Conservation (phyloP, 371 early-diverging fungal species). For the Zychaea mexicana region DNA sequence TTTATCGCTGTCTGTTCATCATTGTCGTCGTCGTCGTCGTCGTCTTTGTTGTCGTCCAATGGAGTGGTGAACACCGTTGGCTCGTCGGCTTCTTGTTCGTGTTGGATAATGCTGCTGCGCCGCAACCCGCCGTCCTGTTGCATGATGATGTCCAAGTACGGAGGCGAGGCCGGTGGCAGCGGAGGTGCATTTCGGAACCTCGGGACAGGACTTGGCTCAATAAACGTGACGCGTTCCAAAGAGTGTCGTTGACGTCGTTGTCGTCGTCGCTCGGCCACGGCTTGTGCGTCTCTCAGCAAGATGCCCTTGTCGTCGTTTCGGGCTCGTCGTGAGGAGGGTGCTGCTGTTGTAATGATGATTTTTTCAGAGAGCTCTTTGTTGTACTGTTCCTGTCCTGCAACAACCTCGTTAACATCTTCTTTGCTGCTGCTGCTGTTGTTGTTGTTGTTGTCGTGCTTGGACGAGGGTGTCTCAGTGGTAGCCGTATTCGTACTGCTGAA, state of each 20-base stretch:
- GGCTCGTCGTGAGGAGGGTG: neutral
- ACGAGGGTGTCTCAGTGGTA: neutral
- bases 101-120: conserved; percentile 18
- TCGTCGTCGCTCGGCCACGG: neutral
- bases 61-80: conserved; percentile 15
- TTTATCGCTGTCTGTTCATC: neutral
- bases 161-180: conserved; percentile 48
- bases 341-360: neutral
- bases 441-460: conserved; percentile 7
- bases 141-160: conserved; percentile 32
- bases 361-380: neutral
- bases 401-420: neutral
- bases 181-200: conserved; percentile 48
- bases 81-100: conserved; percentile 5
- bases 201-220: conserved; percentile 49
- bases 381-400: too few species aligned
- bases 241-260: conserved; percentile 14
- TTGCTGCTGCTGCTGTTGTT: conserved; percentile 5
- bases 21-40: neutral
- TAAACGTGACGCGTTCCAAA: conserved; percentile 42
- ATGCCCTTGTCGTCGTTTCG: neutral
- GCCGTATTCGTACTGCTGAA: neutral
- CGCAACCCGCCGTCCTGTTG: conserved; percentile 7
- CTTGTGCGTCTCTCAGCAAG: conserved; percentile 1
- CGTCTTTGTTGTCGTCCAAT: neutral